phyloP scores from a whole-genome alignment of 2,329 filamentous ascomycete species.

The Chrysoporthe austroafricana region DNA sequence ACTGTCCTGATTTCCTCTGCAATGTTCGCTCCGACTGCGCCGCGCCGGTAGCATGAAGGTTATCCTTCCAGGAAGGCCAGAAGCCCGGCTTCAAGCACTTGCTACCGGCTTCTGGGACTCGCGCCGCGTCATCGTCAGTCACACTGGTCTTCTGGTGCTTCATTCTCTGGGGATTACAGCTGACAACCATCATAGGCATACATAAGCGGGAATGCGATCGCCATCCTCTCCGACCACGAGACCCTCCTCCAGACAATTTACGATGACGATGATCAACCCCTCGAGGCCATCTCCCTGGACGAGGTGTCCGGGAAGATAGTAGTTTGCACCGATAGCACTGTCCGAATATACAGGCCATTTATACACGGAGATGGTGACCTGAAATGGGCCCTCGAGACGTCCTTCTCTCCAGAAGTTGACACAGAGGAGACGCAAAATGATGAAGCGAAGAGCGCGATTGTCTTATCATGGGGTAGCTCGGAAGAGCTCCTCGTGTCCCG shows the following conservation, averaged over 20 bases:
- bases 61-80: slow-evolving; percentile 53
- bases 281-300: slow-evolving; percentile 81
- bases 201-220: slow-evolving; percentile 84
- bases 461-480: slow-evolving; percentile 82
- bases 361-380: slow-evolving; percentile 70
- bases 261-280: slow-evolving; percentile 68
- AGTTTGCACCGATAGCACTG: slow-evolving; percentile 65
- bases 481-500: slow-evolving; percentile 85
- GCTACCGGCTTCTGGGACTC: slow-evolving; percentile 51
- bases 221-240: slow-evolving; percentile 76
- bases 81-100: slow-evolving; percentile 51
- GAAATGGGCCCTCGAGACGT: slow-evolving; percentile 71
- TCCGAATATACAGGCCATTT: slow-evolving; percentile 80
- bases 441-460: slow-evolving; percentile 45
- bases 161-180: neutral
- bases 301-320: slow-evolving; percentile 85
- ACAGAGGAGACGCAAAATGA: slow-evolving; percentile 32
- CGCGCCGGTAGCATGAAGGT: slow-evolving; percentile 46
- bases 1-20: neutral
- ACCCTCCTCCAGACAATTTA: slow-evolving; percentile 88
- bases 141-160: slow-evolving; percentile 25
- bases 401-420: slow-evolving; percentile 49
- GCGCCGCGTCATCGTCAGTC: slow-evolving; percentile 41
- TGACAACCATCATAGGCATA: slow-evolving; percentile 64
- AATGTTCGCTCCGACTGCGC: slow-evolving; percentile 24